Percentiles rank a stretch among this genome's conserved stretches.
phyloP scores from a whole-genome alignment of 805 yeast species.

The Suhomyces kilbournensis region DNA sequence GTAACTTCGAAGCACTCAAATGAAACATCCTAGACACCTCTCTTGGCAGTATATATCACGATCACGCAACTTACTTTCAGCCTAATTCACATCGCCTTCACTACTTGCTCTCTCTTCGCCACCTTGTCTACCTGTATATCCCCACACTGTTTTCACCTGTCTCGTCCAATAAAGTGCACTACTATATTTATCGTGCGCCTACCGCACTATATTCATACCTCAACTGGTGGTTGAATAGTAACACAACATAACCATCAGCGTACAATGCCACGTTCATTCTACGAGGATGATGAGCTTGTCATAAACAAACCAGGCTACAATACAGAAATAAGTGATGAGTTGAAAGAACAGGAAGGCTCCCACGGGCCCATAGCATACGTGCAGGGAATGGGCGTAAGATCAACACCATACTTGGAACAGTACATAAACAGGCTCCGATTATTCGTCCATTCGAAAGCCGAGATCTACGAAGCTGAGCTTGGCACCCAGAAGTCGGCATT shows the following conservation, averaged over 20 bases:
- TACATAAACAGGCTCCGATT: slow-evolving; percentile 40
- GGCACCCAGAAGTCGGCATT: slow-evolving; percentile 45
- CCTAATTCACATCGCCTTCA: not conserved
- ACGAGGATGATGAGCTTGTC: slow-evolving; percentile 49
- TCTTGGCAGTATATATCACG: not conserved
- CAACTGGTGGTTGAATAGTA: not conserved
- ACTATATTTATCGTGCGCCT: not conserved
- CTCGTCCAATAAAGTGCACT: not conserved
- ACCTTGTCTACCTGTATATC: not conserved
- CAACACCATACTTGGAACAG: slow-evolving; percentile 46
- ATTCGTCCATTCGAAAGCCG: slow-evolving; percentile 35
- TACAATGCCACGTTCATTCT: slow-evolving; percentile 26
- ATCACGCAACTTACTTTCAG: not conserved
- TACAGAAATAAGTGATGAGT: slow-evolving; percentile 31
- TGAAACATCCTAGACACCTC: not conserved
- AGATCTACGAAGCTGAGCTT: slow-evolving; percentile 41
- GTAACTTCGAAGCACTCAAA: not conserved
- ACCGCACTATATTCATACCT: not conserved
- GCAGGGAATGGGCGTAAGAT: slow-evolving; percentile 54
- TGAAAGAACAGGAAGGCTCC: slow-evolving; percentile 37
- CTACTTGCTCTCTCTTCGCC: not conserved
- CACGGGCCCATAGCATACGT: slow-evolving; percentile 41
- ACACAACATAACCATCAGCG: not conserved
- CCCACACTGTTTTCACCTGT: not conserved
- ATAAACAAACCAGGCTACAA: slow-evolving; percentile 50